phyloP scores from a whole-genome alignment of 2,329 filamentous ascomycete species.

The Sordariomycetes sp. region DNA sequence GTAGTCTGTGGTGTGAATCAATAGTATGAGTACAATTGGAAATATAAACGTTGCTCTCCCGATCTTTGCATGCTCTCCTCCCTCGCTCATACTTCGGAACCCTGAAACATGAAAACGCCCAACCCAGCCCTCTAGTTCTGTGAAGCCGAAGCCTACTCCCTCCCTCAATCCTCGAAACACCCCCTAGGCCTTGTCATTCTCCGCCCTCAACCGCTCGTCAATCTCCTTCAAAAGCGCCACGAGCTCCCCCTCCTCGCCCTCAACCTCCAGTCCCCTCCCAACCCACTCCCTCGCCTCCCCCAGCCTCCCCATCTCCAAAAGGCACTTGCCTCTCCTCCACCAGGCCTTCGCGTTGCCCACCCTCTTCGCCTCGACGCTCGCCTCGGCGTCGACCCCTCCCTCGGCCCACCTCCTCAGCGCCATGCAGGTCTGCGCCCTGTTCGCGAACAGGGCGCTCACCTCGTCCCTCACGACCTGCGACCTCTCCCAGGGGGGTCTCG shows the following conservation, averaged over 20 bases:
- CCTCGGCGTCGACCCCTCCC: slow-evolving; percentile 77
- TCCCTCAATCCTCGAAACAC: background rate
- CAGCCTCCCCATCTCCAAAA: slow-evolving; percentile 82
- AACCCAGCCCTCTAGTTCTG: background rate
- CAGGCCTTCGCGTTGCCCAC: slow-evolving; percentile 88
- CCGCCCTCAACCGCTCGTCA: slow-evolving; percentile 29
- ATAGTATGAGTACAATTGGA: background rate
- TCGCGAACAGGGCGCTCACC: slow-evolving; percentile 66
- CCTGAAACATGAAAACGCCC: no score
- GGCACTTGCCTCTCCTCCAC: slow-evolving; percentile 77
- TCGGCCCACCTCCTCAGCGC: slow-evolving; percentile 72
- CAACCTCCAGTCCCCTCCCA: slow-evolving; percentile 67
- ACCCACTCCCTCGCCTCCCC: slow-evolving; percentile 78
- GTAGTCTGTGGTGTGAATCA: background rate
- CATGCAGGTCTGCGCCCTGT: slow-evolving; percentile 87
- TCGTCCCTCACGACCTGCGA: slow-evolving; percentile 76
- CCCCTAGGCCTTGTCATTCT: slow-evolving; percentile 17
- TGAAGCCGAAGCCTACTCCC: background rate
- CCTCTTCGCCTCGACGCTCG: slow-evolving; percentile 77
- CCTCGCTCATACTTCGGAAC: no score
- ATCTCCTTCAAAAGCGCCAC: slow-evolving; percentile 54
- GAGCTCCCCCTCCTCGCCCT: slow-evolving; percentile 59
- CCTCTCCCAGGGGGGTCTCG: slow-evolving; percentile 80
- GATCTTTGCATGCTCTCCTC: background rate
- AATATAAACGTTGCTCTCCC: background rate